Conservation (phyloP, 2,329 filamentous ascomycete species). For the Pestalotiopsis sp. region DNA sequence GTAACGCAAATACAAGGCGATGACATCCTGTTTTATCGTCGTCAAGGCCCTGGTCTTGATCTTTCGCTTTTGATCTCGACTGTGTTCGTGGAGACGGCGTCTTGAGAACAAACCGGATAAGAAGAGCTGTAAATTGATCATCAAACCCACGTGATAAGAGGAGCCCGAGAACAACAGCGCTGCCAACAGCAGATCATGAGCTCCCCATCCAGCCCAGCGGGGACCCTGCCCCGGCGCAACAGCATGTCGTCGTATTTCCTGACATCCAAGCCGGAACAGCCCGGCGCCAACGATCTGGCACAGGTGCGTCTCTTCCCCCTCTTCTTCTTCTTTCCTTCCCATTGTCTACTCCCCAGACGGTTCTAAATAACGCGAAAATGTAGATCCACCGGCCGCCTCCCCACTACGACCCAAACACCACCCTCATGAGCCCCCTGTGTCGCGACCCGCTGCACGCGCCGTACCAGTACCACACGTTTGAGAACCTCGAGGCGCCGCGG, state of each 20-base stretch:
- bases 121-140: background rate
- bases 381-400: background rate
- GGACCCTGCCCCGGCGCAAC: background rate
- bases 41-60: background rate
- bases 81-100: no score
- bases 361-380: background rate
- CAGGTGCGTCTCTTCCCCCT: background rate
- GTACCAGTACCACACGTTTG: slow-evolving; percentile 5
- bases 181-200: background rate
- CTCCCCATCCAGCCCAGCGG: background rate
- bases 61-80: background rate
- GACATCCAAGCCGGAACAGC: background rate
- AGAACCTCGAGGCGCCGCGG: slow-evolving; percentile 8
- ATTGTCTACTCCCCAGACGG: background rate
- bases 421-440: slow-evolving; percentile 1
- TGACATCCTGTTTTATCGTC: background rate
- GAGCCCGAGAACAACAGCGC: background rate
- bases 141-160: background rate
- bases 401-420: background rate
- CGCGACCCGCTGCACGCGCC: slow-evolving; percentile 1
- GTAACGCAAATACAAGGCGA: background rate
- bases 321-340: background rate
- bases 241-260: background rate
- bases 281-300: background rate
- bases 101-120: background rate